These are phyloP conservation scores for Alternaria angustiovoidea DNA, from an alignment of 2,329 filamentous ascomycete genomes.

Conservation along the genomic window DNA sequence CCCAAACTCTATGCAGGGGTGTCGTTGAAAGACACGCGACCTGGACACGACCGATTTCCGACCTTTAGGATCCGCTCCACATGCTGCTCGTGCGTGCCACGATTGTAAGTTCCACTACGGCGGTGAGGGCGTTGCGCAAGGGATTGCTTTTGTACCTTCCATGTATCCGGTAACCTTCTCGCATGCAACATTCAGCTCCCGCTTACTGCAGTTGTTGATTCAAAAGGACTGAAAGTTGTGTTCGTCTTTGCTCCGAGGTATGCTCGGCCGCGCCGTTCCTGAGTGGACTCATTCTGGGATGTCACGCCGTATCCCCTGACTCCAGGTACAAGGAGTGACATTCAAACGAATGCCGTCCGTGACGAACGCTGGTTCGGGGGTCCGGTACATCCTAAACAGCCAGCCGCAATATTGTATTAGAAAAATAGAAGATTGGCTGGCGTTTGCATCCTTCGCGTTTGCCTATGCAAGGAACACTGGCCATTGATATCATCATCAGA, in stretches of 20 bases:
- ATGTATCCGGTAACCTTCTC: not conserved
- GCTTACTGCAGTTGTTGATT: not conserved
- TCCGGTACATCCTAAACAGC: not conserved
- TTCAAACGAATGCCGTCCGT: not conserved
- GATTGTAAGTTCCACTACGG: not conserved
- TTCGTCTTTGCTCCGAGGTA: not conserved
- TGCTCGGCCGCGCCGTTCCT: not conserved
- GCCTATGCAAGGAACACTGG: not conserved
- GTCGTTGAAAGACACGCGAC: not conserved
- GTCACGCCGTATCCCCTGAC: not conserved
- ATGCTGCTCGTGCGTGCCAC: not conserved
- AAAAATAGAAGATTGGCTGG: not conserved
- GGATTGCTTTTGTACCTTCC: not conserved
- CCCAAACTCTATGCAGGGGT: constrained; percentile 7
- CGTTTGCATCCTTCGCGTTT: not conserved
- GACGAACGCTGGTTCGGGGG: not conserved
- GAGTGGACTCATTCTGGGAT: not conserved
- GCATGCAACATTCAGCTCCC: not conserved
- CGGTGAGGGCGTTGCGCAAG: not conserved
- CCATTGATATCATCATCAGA: not conserved
- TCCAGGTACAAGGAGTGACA: constrained; percentile 1
- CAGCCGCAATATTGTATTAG: not conserved
- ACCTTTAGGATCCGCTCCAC: constrained; percentile 4
- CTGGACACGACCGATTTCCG: not conserved
- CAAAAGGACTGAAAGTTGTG: not conserved